These are phyloP conservation scores for Calonectria ilicicola DNA, from an alignment of 2,329 filamentous ascomycete species.

Conservation along the genomic window DNA sequence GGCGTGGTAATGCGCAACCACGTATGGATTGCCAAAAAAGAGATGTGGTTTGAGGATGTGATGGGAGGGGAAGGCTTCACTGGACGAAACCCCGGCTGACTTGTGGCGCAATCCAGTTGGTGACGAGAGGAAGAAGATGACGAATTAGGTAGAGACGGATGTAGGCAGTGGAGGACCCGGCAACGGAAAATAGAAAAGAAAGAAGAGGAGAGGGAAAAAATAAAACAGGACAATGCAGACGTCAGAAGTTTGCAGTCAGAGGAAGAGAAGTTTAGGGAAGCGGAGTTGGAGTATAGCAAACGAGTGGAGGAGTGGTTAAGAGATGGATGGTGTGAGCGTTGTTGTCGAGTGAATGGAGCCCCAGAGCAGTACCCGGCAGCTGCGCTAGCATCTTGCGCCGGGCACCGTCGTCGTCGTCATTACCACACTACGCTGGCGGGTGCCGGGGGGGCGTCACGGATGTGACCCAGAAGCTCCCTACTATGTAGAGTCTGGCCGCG, in stretches of 20 bases:
- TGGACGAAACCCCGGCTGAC: not conserved
- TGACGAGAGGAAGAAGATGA: not conserved
- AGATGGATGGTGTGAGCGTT: conserved; percentile 24
- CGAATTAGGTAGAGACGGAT: conserved; percentile 1
- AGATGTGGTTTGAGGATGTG: conserved; percentile 4
- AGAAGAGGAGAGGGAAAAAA: conserved; percentile 9
- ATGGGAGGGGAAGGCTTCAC: conserved; percentile 14
- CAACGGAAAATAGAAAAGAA: conserved; percentile 23
- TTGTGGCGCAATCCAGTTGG: conserved; percentile 18
- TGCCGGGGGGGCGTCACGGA: conserved; percentile 23
- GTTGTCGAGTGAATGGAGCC: conserved; percentile 17
- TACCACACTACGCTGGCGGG: conserved; percentile 28
- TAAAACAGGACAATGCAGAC: not conserved
- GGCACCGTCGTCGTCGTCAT: conserved; percentile 26
- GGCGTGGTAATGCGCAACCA: conserved; percentile 8
- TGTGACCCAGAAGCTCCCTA: conserved; percentile 18
- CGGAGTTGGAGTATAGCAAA: conserved; percentile 22
- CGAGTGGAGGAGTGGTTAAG: conserved; percentile 16
- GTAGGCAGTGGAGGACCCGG: not conserved
- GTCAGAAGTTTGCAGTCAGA: not conserved
- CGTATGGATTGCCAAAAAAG: conserved; percentile 11
- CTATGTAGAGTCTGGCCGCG: not conserved
- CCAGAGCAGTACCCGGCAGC: conserved; percentile 4
- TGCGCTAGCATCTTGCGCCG: conserved; percentile 22
- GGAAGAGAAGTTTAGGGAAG: conserved; percentile 8